phyloP scores from a whole-genome alignment of 2,329 filamentous ascomycete species.

The Penicillium capsulatum region DNA sequence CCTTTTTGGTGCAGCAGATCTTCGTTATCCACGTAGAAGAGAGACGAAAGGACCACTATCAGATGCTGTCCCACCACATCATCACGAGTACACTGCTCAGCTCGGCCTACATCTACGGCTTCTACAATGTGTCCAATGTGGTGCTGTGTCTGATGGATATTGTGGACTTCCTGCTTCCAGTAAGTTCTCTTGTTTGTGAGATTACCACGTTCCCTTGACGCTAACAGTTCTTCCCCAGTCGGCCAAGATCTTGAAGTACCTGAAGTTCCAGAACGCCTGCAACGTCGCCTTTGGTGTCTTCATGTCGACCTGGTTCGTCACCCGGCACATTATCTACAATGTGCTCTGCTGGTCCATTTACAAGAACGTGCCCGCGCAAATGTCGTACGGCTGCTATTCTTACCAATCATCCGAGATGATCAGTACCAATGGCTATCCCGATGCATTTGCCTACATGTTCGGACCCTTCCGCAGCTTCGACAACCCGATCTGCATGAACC shows the following conservation, averaged over 20 bases:
- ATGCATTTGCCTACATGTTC: slow-evolving; percentile 59
- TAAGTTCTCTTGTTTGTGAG: slow-evolving; percentile 44
- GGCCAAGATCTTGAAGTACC: slow-evolving; percentile 91
- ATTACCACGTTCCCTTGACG: not conserved
- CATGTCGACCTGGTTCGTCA: slow-evolving; percentile 76
- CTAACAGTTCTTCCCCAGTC: slow-evolving; percentile 48
- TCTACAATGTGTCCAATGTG: slow-evolving; percentile 81
- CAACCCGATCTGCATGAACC: slow-evolving; percentile 75
- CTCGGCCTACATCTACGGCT: slow-evolving; percentile 79
- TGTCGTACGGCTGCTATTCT: slow-evolving; percentile 68
- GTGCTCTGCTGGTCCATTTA: slow-evolving; percentile 80
- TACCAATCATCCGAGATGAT: slow-evolving; percentile 42
- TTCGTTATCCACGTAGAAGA: slow-evolving; percentile 93
- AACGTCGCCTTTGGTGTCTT: slow-evolving; percentile 82
- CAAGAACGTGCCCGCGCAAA: slow-evolving; percentile 57
- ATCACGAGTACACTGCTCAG: slow-evolving; percentile 79
- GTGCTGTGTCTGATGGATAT: slow-evolving; percentile 92
- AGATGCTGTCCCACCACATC: slow-evolving; percentile 94
- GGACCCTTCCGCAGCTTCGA: slow-evolving; percentile 69
- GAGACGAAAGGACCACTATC: slow-evolving; percentile 86
- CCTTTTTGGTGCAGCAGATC: slow-evolving; percentile 92
- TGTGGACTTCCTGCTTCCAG: slow-evolving; percentile 81
- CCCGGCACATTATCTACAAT: slow-evolving; percentile 76
- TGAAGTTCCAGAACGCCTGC: slow-evolving; percentile 69
- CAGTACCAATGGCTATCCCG: slow-evolving; percentile 30